Evolutionary conservation across 1,284 basidiomycete species (phyloP).

Genomic region (Paramarasmius palmivorus): DNA sequence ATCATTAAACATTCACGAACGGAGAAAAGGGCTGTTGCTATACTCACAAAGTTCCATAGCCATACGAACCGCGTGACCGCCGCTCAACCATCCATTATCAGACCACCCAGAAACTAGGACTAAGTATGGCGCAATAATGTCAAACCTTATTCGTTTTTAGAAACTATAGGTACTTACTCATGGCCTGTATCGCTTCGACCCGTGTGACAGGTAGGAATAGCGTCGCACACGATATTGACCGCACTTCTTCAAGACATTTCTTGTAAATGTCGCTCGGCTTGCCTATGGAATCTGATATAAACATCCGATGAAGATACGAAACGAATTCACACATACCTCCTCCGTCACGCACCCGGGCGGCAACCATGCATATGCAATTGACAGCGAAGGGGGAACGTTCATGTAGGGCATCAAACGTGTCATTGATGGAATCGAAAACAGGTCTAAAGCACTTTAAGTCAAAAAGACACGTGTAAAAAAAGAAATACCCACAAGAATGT

Average conservation of each 20-base stretch:
- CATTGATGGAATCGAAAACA: conserved; percentile 75
- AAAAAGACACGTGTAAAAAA: not conserved
- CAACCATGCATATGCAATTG: conserved; percentile 88
- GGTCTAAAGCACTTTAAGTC: conserved; percentile 55
- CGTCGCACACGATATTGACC: conserved; percentile 80
- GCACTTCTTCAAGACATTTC: conserved; percentile 78
- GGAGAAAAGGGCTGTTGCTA: not conserved
- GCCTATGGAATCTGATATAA: conserved; percentile 33
- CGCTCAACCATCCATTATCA: conserved; percentile 89
- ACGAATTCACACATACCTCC: conserved; percentile 54
- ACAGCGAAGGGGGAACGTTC: conserved; percentile 84
- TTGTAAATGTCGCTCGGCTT: conserved; percentile 65
- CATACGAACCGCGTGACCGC: conserved; percentile 91
- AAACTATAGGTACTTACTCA: conserved; percentile 61
- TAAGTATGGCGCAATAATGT: conserved; percentile 27
- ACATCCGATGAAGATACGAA: not conserved
- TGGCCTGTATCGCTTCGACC: conserved; percentile 86
- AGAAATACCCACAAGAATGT: conserved; percentile 64
- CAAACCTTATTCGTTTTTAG: not conserved
- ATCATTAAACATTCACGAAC: conserved; percentile 2
- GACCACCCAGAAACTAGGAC: conserved; percentile 90
- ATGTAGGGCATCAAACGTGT: conserved; percentile 81
- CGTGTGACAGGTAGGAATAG: conserved; percentile 83
- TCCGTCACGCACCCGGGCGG: conserved; percentile 83
- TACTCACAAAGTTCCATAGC: conserved; percentile 83